Percentiles rank a stretch among this genome's conserved stretches.
phyloP scores from a whole-genome alignment of 495 filamentous ascomycete species.

The Hyaloscypha hepaticicola region DNA sequence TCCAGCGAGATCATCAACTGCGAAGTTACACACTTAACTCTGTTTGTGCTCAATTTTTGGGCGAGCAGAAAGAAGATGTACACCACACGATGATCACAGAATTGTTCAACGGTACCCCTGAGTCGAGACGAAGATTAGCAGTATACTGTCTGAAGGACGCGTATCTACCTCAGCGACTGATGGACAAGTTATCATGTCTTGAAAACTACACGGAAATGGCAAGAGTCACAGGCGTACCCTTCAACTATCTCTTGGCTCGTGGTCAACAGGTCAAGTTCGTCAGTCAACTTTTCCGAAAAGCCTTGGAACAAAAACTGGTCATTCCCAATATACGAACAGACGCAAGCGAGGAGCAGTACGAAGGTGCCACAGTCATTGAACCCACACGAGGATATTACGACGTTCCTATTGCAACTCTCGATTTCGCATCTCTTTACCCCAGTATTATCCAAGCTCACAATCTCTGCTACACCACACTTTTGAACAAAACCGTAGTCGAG shows the following conservation, averaged over 20 bases:
- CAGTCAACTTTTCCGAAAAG: constrained; percentile 95
- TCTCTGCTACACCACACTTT: constrained; percentile 92
- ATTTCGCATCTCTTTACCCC: constrained; percentile 98
- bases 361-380: constrained; percentile 97
- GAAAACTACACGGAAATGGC: constrained; percentile 99
- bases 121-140: constrained; percentile 84
- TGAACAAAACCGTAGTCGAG: constrained; percentile 78
- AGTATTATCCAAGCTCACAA: constrained; percentile 99
- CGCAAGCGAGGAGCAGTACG: constrained; percentile 79
- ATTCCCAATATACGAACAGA: constrained; percentile 77
- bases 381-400: constrained; percentile 89
- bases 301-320: constrained; percentile 85
- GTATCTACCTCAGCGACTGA: constrained; percentile 87
- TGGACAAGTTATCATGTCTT: constrained; percentile 97
- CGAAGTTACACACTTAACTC: constrained; percentile 97
- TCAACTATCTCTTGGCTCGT: constrained; percentile 88
- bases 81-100: constrained; percentile 99
- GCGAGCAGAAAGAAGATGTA: constrained; percentile 98
- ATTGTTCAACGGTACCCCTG: constrained; percentile 89
- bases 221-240: constrained; percentile 96
- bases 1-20: constrained; percentile 92
- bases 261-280: constrained; percentile 98
- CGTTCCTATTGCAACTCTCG: constrained; percentile 92
- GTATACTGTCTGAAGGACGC: constrained; percentile 99
- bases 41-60: constrained; percentile 92